Conservation (phyloP, 2,329 filamentous ascomycete genomes). For the Podosphaera fusca region DNA sequence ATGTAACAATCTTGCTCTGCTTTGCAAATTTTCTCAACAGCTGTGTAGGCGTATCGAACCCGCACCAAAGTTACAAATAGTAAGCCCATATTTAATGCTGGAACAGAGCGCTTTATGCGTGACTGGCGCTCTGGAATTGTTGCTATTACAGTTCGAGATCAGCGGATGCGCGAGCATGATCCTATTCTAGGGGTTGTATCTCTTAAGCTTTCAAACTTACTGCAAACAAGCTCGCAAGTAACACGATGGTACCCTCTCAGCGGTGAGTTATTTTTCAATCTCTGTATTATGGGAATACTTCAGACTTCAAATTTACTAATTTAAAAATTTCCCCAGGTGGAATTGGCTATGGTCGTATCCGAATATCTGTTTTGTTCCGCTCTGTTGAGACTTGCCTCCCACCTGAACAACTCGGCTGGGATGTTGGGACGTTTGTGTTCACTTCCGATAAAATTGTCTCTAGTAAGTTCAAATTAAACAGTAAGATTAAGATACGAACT, state of each 20-base stretch:
- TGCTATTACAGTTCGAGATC: constrained; percentile 72
- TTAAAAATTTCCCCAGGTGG: constrained; percentile 22
- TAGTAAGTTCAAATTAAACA: constrained; percentile 32
- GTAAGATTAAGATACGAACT: constrained; percentile 61
- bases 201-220: constrained; percentile 65
- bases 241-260: constrained; percentile 93
- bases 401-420: constrained; percentile 73
- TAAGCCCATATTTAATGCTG: constrained; percentile 92
- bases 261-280: constrained; percentile 21
- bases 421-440: constrained; percentile 88
- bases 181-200: constrained; percentile 84
- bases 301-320: not conserved
- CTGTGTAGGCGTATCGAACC: constrained; percentile 54
- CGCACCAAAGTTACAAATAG: constrained; percentile 81
- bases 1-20: constrained; percentile 8
- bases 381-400: constrained; percentile 70
- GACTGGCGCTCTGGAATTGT: constrained; percentile 81
- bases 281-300: too few species aligned
- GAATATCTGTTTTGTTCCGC: constrained; percentile 75
- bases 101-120: constrained; percentile 75
- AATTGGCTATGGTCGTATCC: constrained; percentile 71
- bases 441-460: constrained; percentile 45
- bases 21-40: constrained; percentile 2
- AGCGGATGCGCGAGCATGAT: constrained; percentile 76
- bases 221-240: constrained; percentile 60